These are phyloP conservation scores for Phytophthora cactorum DNA, from an alignment of 352 stramenopile genomes.

Conservation along the genomic window DNA sequence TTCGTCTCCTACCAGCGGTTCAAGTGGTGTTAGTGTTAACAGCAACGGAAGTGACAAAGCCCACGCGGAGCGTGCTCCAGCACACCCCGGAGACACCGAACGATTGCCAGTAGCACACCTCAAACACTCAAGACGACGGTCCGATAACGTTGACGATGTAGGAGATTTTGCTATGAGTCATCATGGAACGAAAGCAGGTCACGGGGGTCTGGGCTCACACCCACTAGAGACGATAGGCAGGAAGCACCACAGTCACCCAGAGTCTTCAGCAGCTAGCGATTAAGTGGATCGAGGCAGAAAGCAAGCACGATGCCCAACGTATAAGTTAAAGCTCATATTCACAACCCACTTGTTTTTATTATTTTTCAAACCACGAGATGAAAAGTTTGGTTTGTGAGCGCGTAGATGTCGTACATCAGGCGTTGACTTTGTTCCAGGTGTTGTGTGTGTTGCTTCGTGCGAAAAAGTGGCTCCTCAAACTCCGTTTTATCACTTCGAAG, in stretches of 20 bases:
- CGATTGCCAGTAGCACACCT: slow-evolving; percentile 53
- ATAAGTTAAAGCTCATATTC: slow-evolving; percentile 28
- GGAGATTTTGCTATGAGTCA: slow-evolving; percentile 28
- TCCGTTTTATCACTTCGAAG: slow-evolving; percentile 28
- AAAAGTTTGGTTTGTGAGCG: slow-evolving; percentile 27
- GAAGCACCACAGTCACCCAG: slow-evolving; percentile 30
- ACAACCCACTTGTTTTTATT: not conserved
- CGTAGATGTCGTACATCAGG: slow-evolving; percentile 43
- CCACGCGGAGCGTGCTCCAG: slow-evolving; percentile 52
- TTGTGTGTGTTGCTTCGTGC: slow-evolving; percentile 41
- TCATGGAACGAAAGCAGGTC: slow-evolving; percentile 23
- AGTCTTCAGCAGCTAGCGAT: slow-evolving; percentile 19
- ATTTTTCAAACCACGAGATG: slow-evolving; percentile 38
- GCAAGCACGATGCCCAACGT: slow-evolving; percentile 9
- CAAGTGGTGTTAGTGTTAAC: slow-evolving; percentile 21
- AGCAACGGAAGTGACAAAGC: slow-evolving; percentile 49
- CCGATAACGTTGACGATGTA: slow-evolving; percentile 50
- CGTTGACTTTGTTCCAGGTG: slow-evolving; percentile 50
- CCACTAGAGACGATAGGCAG: slow-evolving; percentile 36
- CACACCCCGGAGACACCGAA: slow-evolving; percentile 50
- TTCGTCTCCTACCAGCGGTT: slow-evolving; percentile 20
- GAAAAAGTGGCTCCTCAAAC: slow-evolving; percentile 38
- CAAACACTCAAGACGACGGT: slow-evolving; percentile 54
- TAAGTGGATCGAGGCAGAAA: slow-evolving; percentile 32
- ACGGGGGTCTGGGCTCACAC: slow-evolving; percentile 29